phyloP scores from a whole-genome alignment of 495 filamentous ascomycete species.

The Tuber calosporum region DNA sequence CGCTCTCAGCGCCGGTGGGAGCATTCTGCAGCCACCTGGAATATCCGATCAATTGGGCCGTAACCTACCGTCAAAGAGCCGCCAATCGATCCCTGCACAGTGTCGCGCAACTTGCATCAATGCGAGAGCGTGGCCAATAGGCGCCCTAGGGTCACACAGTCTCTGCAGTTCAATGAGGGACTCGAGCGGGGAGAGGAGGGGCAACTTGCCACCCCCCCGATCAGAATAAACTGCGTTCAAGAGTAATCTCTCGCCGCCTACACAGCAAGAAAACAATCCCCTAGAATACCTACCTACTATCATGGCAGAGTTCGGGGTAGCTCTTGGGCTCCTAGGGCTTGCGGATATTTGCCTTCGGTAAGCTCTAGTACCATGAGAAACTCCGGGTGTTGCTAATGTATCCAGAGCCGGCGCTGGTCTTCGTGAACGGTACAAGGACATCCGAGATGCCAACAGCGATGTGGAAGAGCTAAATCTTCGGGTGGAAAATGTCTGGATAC shows the following conservation, averaged over 20 bases:
- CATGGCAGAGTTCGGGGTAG: slow-evolving; percentile 5
- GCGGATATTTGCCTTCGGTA: slow-evolving; percentile 32
- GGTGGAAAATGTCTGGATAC: slow-evolving; percentile 43
- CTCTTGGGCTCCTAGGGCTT: slow-evolving; percentile 15
- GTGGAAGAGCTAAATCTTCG: slow-evolving; percentile 42
- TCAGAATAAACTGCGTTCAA: neutral
- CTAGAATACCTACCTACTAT: neutral
- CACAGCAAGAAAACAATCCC: neutral
- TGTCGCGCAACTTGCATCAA: neutral
- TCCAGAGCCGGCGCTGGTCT: slow-evolving; percentile 24
- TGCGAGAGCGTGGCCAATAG: neutral
- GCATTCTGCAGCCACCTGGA: too few species aligned
- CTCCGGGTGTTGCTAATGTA: neutral
- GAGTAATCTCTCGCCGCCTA: neutral
- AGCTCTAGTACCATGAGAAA: neutral
- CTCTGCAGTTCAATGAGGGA: neutral
- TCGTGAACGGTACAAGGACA: slow-evolving; percentile 18
- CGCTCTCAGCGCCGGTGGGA: neutral
- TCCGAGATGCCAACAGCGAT: slow-evolving; percentile 34
- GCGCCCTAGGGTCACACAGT: neutral
- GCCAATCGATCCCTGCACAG: neutral
- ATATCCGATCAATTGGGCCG: neutral
- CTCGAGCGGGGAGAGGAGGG: neutral
- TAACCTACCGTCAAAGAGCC: neutral
- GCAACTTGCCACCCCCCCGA: neutral